phyloP scores from a whole-genome alignment of 2,329 filamentous ascomycete genomes.

The Cylindrodendrum hubeiense region DNA sequence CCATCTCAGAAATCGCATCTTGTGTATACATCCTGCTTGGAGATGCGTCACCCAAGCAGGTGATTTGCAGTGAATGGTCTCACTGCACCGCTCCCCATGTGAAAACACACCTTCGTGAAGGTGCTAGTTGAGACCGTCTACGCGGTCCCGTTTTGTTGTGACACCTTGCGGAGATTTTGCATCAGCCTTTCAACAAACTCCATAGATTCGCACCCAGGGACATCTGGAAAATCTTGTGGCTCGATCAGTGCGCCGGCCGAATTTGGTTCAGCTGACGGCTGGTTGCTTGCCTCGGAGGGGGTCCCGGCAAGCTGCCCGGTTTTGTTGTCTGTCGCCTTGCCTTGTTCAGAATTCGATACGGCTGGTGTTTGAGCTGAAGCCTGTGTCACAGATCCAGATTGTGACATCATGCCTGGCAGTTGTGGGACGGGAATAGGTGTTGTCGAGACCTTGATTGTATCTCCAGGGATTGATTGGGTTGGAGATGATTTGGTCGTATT shows the following conservation, averaged over 20 bases:
- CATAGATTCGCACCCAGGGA: conserved; percentile 59
- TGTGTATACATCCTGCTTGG: conserved; percentile 20
- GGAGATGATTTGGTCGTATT: conserved; percentile 28
- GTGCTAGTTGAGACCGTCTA: conserved; percentile 9
- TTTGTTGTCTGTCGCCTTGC: background rate
- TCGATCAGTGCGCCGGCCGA: conserved; percentile 1
- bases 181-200: conserved; percentile 66
- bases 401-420: conserved; percentile 32
- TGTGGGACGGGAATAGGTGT: conserved; percentile 51
- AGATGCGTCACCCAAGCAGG: background rate
- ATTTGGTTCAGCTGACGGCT: background rate
- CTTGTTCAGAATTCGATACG: background rate
- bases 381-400: background rate
- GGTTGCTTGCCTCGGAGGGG: background rate
- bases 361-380: background rate
- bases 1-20: conserved; percentile 14
- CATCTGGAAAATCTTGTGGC: conserved; percentile 55
- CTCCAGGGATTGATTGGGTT: conserved; percentile 8
- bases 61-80: conserved; percentile 10
- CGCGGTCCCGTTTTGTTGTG: conserved; percentile 32
- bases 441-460: conserved; percentile 35
- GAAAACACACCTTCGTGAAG: background rate
- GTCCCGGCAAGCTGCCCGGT: background rate
- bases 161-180: conserved; percentile 60
- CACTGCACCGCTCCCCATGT: conserved; percentile 11